phyloP scores from a whole-genome alignment of 441 rosid genomes.

The Pelargonium cotyledonis region DNA sequence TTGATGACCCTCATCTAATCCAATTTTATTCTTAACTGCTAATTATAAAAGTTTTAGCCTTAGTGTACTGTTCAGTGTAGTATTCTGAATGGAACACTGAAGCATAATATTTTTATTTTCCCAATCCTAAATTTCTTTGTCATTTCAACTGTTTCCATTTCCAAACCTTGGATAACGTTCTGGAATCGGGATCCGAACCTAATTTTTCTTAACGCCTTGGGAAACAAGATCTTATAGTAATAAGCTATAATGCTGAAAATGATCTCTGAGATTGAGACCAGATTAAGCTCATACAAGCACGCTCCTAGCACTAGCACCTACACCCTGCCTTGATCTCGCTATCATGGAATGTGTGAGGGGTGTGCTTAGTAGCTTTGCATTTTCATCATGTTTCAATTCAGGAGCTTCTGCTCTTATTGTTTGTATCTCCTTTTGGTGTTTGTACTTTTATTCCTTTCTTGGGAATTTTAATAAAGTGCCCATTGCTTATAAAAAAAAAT shows the following conservation, averaged over 20 bases:
- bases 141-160: neutral
- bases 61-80: neutral
- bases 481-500: too few relatives aligned
- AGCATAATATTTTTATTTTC: neutral
- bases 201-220: neutral
- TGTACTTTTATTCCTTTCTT: too few relatives aligned
- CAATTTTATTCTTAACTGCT: neutral
- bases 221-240: neutral
- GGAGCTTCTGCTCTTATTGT: too few relatives aligned
- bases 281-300: too few relatives aligned
- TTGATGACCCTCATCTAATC: neutral
- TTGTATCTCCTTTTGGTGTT: too few relatives aligned
- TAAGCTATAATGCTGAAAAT: neutral
- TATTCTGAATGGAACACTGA: neutral
- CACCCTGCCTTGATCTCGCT: too few relatives aligned
- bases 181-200: neutral
- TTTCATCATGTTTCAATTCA: too few relatives aligned
- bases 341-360: too few relatives aligned
- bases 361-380: too few relatives aligned
- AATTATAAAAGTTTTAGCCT: neutral
- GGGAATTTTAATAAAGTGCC: too few relatives aligned
- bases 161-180: neutral
- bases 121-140: neutral
- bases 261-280: neutral
- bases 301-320: too few relatives aligned